Base-by-base conservation (phyloP, 208 protist species). In the Plasmodiophora brassicae region DNA sequence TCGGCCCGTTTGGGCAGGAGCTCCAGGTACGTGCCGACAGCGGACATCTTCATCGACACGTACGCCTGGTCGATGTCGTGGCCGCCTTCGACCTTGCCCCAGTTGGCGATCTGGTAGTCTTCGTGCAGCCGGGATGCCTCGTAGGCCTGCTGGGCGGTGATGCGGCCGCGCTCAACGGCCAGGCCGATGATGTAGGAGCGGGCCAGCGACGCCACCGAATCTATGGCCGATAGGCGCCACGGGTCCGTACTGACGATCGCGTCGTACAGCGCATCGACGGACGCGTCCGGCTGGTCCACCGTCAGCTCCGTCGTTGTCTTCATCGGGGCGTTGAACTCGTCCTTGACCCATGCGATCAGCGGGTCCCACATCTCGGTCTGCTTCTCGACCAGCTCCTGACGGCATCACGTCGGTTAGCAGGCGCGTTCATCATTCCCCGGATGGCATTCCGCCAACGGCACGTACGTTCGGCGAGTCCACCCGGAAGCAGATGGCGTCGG, bases 11-110 rank as follows among this genome's bases (percentile, higher is more conserved):
- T n/a, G n/a, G n/a, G n/a, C n/a, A 78, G 41, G 14, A 78, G n/a
- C n/a, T 78, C 32, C 65, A 78, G 41, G n/a, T 44, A 78, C 32
- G 65, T 78, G 5, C 65, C 65, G 5, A 78, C 65, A 14, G 65
- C 65, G 32, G 65, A 78, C 65, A 78, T 78, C 41, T 38, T 5
- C 65, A 36, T n/a, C 5, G 65, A 38, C 5, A 38, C n/a, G n/a
- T 44, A 78, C n/a, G 65, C 65, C 65, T 78, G 65, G 41, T 78
- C 65, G 20, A 78, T 78, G n/a, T 78, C 65, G 41, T 78, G 65
- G 41, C 65, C 65, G n/a, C 65, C 65, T 78, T 78, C 65, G 41
- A 78, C 65, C 20, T 32, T 5, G 20, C 65, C 65, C 65, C 65
- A 78, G 65, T 78, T 78, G n/a, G 32, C 65, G 41, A 78, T 78